Evolutionary conservation across 2,329 filamentous ascomycete species (phyloP).

Genomic region (Teratosphaeriaceae sp.): DNA sequence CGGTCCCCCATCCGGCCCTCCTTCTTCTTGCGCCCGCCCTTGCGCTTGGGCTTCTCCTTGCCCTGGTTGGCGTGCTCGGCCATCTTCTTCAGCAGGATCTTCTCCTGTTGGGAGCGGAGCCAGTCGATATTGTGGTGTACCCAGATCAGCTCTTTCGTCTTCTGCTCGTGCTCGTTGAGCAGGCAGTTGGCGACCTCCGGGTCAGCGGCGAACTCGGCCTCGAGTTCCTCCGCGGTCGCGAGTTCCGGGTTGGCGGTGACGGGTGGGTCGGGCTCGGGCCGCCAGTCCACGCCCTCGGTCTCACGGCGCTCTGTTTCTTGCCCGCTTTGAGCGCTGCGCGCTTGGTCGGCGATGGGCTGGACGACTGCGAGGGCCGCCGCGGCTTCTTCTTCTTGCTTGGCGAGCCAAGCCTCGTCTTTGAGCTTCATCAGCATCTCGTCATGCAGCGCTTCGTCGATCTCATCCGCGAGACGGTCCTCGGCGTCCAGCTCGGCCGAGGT

Average conservation of each 20-base stretch:
- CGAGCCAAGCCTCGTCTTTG: conserved; percentile 23
- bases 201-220: conserved; percentile 79
- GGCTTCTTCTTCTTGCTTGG: conserved; percentile 19
- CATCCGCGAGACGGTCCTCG: conserved; percentile 41
- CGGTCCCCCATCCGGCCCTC: conserved; percentile 37
- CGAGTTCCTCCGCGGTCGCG: conserved; percentile 23
- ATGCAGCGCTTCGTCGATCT: conserved; percentile 34
- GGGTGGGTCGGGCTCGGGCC: conserved; percentile 35
- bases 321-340: conserved; percentile 27
- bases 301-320: conserved; percentile 44
- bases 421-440: conserved; percentile 24
- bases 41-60: conserved; percentile 27
- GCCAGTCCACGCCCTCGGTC: conserved; percentile 34
- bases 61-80: conserved; percentile 43
- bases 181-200: conserved; percentile 78
- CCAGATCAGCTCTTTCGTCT: conserved; percentile 88
- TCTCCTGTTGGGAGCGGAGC: conserved; percentile 78
- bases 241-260: no score
- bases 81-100: conserved; percentile 66
- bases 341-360: conserved; percentile 21
- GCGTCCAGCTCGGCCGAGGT: conserved; percentile 40
- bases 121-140: conserved; percentile 92
- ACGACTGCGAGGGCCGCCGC: conserved; percentile 7
- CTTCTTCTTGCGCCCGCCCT: conserved; percentile 39
- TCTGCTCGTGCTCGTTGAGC: conserved; percentile 64